phyloP scores from a whole-genome alignment of 2,329 filamentous ascomycete genomes.

The Aspergillus udagawae region DNA sequence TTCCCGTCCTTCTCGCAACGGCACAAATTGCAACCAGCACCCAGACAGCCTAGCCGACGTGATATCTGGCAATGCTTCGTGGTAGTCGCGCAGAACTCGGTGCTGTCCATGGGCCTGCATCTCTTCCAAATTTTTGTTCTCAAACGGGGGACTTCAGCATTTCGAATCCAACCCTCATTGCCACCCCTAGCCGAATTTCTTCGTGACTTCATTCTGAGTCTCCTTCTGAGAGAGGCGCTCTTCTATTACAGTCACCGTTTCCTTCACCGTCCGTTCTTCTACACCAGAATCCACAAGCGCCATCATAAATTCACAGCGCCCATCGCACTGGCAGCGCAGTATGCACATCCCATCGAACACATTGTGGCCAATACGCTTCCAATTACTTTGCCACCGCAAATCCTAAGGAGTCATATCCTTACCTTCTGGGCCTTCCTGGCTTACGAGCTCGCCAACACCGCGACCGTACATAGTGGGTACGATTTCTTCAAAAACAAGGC shows the following conservation, averaged over 20 bases:
- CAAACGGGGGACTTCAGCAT: slow-evolving; percentile 22
- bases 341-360: slow-evolving; percentile 56
- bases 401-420: slow-evolving; percentile 49
- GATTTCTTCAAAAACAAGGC: slow-evolving; percentile 49
- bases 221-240: slow-evolving; percentile 46
- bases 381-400: slow-evolving; percentile 47
- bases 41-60: slow-evolving; percentile 45
- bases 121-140: slow-evolving; percentile 16
- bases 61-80: slow-evolving; percentile 45
- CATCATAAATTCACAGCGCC: slow-evolving; percentile 57
- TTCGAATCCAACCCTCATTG: slow-evolving; percentile 37
- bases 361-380: slow-evolving; percentile 52
- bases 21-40: slow-evolving; percentile 54
- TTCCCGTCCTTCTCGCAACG: slow-evolving; percentile 47
- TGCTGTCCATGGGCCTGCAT: slow-evolving; percentile 38
- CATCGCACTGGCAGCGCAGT: slow-evolving; percentile 53
- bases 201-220: slow-evolving; percentile 41
- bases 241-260: slow-evolving; percentile 57
- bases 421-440: slow-evolving; percentile 51
- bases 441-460: slow-evolving; percentile 49
- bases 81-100: slow-evolving; percentile 49
- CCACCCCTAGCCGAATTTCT: slow-evolving; percentile 37
- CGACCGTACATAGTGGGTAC: slow-evolving; percentile 56
- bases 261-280: slow-evolving; percentile 48
- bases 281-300: slow-evolving; percentile 51